Evolutionary conservation across 2,329 filamentous ascomycete genomes (phyloP), one percentile per base, ranked within the genome.

Genomic region (Fusarium coicis): DNA sequence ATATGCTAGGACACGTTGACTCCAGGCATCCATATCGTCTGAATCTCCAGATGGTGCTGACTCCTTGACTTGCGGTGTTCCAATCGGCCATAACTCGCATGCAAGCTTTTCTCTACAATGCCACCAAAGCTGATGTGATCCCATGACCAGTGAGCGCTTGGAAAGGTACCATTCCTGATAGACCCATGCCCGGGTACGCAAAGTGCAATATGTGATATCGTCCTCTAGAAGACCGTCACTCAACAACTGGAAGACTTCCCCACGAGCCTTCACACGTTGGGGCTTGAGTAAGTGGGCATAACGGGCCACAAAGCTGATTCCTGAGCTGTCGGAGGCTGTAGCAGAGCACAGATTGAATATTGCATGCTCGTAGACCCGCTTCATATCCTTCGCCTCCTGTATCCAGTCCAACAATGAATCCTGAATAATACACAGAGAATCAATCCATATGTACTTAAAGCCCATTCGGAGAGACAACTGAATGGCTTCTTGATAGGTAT

Each of bases 101-200:
- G 54, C 43, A 3, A 63, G 12, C 1, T 32, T 19, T 16, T 50
- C 28, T 8, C 8, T 44, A 11, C 43, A 63, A 26, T 60, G 61
- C 54, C 54, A 60, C 54, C 61, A 63, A 7, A 60, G 61, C 8
- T 63, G 61, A 0, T 49, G 56, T 1, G 44, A 34, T 2, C 28
- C 23, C 15, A 61, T 7, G 4, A 60, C 6, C 0, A 63, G 28
- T 4, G 61, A 61, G 1, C 54, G 36, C 18, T 39, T 21, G 18
- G 30, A 61, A 6, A 61, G 61, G 7, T 50, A 61, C 54, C 54
- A 61, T 39, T 63, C 54, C 7, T 63, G 54, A 36, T 43, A 63
- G 2, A 63, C 54, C 43, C 43, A 63, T 23, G 36, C 61, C 10
- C 59, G 52, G 1, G n/a, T 5, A 1, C 40, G 26, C 32, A 63